Percentiles rank a stretch among this genome's conserved stretches.
phyloP scores from a whole-genome alignment of 2,329 filamentous ascomycete genomes.

The Ceratocystis cubensis region DNA sequence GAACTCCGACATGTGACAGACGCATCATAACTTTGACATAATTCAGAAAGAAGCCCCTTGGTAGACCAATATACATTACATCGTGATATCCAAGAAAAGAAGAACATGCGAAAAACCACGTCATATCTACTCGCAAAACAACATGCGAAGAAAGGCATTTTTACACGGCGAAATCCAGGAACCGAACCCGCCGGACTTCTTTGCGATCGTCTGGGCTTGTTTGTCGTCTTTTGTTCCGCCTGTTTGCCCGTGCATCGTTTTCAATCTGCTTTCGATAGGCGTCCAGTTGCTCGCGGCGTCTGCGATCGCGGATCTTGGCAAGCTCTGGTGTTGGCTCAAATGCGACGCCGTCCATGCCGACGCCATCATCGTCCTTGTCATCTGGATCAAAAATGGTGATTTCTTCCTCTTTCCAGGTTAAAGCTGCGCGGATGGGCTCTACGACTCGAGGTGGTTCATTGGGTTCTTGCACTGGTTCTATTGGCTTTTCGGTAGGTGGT shows the following conservation, averaged over 20 bases:
- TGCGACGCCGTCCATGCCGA: constrained; percentile 54
- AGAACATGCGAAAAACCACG: not conserved
- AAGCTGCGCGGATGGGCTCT: constrained; percentile 44
- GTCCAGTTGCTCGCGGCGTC: constrained; percentile 47
- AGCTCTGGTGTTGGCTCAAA: constrained; percentile 52
- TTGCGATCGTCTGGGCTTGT: constrained; percentile 7
- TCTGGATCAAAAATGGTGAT: constrained; percentile 54
- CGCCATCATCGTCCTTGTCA: constrained; percentile 54
- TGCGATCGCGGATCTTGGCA: constrained; percentile 44
- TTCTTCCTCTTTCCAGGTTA: constrained; percentile 57
- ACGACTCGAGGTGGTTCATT: constrained; percentile 27
- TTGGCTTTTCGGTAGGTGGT: not conserved
- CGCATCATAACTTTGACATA: not conserved
- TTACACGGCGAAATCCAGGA: constrained; percentile 11
- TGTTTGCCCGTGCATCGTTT: constrained; percentile 41
- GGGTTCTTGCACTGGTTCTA: not conserved
- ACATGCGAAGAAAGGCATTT: not conserved
- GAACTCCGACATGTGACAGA: not conserved
- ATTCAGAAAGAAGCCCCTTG: not conserved
- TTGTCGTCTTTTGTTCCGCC: constrained; percentile 20
- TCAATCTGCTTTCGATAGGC: constrained; percentile 51
- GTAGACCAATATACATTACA: not conserved
- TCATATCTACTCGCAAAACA: not conserved
- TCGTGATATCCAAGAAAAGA: not conserved
- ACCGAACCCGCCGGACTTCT: constrained; percentile 14